phyloP scores from a whole-genome alignment of 1,284 basidiomycete species.

The Melampsora americana region DNA sequence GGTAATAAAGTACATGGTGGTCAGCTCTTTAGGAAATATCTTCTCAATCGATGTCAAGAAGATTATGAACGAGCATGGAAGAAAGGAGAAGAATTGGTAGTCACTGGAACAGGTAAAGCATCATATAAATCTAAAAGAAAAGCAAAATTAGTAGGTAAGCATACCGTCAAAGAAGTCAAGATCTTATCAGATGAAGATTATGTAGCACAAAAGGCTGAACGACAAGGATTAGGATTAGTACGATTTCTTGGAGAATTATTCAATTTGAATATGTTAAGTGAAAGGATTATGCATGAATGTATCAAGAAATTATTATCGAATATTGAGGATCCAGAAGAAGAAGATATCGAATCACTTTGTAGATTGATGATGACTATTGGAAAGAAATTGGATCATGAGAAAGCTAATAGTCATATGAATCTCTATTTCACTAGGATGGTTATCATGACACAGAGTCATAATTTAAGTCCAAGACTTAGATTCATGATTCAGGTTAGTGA shows the following conservation, averaged over 20 bases:
- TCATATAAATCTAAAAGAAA: conserved; percentile 55
- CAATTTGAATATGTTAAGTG: conserved; percentile 91
- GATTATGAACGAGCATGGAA: conserved; percentile 84
- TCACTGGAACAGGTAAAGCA: conserved; percentile 60
- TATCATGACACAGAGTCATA: conserved; percentile 66
- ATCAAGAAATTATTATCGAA: conserved; percentile 90
- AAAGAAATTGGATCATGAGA: conserved; percentile 67
- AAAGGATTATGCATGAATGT: conserved; percentile 93
- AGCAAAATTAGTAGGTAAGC: conserved; percentile 57
- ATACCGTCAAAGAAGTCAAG: conserved; percentile 55
- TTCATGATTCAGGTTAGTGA: conserved; percentile 49
- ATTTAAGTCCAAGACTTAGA: conserved; percentile 37
- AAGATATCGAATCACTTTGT: conserved; percentile 94
- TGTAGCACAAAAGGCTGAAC: conserved; percentile 91
- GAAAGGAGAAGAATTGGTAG: conserved; percentile 59
- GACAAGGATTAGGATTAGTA: conserved; percentile 91
- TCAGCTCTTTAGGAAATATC: conserved; percentile 80
- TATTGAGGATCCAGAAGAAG: conserved; percentile 90
- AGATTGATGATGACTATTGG: conserved; percentile 88
- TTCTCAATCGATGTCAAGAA: conserved; percentile 86
- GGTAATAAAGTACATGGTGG: conserved; percentile 82
- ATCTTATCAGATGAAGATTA: conserved; percentile 93
- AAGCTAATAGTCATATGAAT: conserved; percentile 79
- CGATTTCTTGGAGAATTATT: conserved; percentile 97
- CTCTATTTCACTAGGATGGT: conserved; percentile 89